Evolutionary conservation across 2,329 filamentous ascomycete species (phyloP), one percentile per base, ranked within the genome.

Genomic region (Moelleriella libera): DNA sequence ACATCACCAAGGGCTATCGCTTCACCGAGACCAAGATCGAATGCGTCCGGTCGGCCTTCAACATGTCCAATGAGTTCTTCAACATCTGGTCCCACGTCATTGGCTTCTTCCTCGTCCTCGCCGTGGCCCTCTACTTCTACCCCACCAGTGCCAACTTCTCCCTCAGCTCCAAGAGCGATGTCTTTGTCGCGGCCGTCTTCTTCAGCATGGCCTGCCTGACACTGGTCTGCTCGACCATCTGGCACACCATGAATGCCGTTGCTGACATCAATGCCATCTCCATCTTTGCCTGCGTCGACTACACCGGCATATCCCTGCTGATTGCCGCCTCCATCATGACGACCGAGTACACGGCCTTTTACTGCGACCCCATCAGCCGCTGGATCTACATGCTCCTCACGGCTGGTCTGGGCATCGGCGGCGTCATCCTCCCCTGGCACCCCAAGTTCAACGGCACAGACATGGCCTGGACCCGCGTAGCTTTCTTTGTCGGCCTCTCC

Each of bases 201-300:
- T 96, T 98, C 70, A 86, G 94, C 60, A 92, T 90, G 44, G 92
- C 92, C 43, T 88, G 83, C 71, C 88, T 97, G 65, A 97, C 90
- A 59, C 78, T 98, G 48, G 80, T 90, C 60, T 98, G 92, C 80
- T 94, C 85, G 52, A 90, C 84, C 53, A 81, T 97, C 60, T 98
- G 92, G 92, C 92, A 98, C 69, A 96, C 92, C 30, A 97, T 98
- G 88, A 95, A 90, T 69, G 88, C 87, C 57, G 94, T 97, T 47
- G 88, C 90, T 14, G 86, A 94, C 55, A 82, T 94, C 58, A 79
- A 81, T 21, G 78, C 94, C 41, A 84, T 98, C 68, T 92, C 94
- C 62, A 84, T 88, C 51, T 97, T 98, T 59, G 92, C 92, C 14
- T 98, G 92, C 63, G 88, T 98, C 50, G 92, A 98, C 65, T 98